Evolutionary conservation across 208 protist species (phyloP).

Genomic region (Blechomonas ayalai): DNA sequence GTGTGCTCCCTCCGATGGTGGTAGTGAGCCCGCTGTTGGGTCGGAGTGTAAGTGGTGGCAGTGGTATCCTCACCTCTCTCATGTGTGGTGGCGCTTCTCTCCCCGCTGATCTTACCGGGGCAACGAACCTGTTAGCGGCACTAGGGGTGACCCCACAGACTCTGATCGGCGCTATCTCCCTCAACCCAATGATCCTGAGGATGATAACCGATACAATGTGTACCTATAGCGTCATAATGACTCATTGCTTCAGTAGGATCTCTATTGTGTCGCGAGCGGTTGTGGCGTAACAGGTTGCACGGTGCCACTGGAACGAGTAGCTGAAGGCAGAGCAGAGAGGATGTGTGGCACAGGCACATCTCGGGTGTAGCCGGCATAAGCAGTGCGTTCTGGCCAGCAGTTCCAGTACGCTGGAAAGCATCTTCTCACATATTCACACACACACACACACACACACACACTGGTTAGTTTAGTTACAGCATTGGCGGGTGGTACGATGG

Average conservation of each 20-base stretch:
- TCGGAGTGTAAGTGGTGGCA: slow-evolving; percentile 23
- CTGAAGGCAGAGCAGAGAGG: no score
- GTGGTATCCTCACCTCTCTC: slow-evolving; percentile 10
- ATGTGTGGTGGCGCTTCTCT: slow-evolving; percentile 18
- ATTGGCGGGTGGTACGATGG: no score
- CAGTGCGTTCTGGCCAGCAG: no score
- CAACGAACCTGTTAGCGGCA: slow-evolving; percentile 34
- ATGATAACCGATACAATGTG: slow-evolving; percentile 90
- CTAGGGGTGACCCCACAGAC: slow-evolving; percentile 44
- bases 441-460: neutral
- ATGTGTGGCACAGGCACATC: no score
- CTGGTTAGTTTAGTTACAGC: neutral
- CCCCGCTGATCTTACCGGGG: slow-evolving; percentile 24
- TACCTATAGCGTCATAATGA: slow-evolving; percentile 84
- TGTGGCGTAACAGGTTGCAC: no score
- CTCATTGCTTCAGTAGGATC: slow-evolving; percentile 2
- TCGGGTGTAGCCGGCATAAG: no score
- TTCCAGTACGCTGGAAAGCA: neutral
- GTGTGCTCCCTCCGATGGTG: slow-evolving; percentile 70
- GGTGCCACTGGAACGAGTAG: no score
- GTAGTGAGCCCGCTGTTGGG: slow-evolving; percentile 24
- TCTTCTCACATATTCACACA: neutral
- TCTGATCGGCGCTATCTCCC: slow-evolving; percentile 35
- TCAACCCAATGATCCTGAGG: slow-evolving; percentile 60
- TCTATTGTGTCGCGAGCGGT: neutral